Evolutionary conservation across 805 yeast genomes (phyloP), one percentile per base, ranked within the genome.

Genomic region (Yamadazyma insecticola): DNA sequence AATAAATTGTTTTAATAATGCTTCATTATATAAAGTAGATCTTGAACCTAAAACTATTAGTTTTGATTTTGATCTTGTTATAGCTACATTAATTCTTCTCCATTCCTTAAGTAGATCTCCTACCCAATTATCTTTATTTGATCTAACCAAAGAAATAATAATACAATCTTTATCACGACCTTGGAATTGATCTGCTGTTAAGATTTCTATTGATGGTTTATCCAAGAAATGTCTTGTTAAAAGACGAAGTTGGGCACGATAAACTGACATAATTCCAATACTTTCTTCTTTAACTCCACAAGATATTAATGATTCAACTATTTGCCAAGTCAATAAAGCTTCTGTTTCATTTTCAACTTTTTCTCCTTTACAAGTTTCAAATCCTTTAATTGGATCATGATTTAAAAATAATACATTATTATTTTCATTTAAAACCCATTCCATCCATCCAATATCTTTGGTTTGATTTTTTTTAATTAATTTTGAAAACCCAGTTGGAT

Each of bases 101-200:
- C 96, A 81, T 46, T 92, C 97, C 39, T 72, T 76, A 25, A 92
- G 60, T 26, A 92, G 63, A 17, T 83, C 83, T 0, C 97, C 97
- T 1, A 84, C 78, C 24, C 65, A 67, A 7, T 67, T 63, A 13
- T 72, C 72, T 1, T 64, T 66, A 51, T 89, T 88, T 4, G 95
- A 81, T 29, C 96, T 65, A 3, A 92, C 98, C 44, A 92, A 62
- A 0, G 97, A 90, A 2, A 92, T 84, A 5, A 92, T 77, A 11
- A 92, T 76, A 49, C 96, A 84, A 19, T 86, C 90, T 48, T 90
- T 92, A 55, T 92, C 99, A 34, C 97, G 70, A 0, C 98, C 99
- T 58, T 92, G 98, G 48, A 83, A 90, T 49, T 82, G 86, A 55
- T 92, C 99, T 0, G 97, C 97, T 0, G 99, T 92, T 35, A 90